Evolutionary conservation across 1,139 yeast species (phyloP).

Genomic region (Kurtzmaniella natalensis): DNA sequence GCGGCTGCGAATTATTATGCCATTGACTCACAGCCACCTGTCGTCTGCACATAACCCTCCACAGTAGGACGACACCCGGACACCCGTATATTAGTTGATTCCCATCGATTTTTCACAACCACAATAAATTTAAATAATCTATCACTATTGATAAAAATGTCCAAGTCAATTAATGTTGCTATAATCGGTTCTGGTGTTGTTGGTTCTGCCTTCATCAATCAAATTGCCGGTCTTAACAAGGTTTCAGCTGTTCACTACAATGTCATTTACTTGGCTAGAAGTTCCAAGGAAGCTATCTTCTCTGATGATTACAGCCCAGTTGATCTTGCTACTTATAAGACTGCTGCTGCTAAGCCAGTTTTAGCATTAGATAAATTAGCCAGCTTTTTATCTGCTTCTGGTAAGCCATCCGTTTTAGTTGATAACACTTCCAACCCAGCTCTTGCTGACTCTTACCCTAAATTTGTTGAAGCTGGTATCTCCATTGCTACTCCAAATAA

Average conservation of each 20-base stretch:
- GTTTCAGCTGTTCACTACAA: conserved; percentile 56
- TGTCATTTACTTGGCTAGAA: conserved; percentile 75
- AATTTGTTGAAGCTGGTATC: conserved; percentile 69
- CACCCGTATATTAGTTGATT: background rate
- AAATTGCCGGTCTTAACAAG: conserved; percentile 61
- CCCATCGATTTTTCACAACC: background rate
- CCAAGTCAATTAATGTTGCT: conserved; percentile 68
- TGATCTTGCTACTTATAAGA: conserved; percentile 56
- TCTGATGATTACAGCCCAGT: conserved; percentile 69
- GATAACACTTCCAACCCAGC: conserved; percentile 89
- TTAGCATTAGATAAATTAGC: conserved; percentile 56
- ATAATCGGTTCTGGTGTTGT: conserved; percentile 92
- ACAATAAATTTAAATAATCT: no score
- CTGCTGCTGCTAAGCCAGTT: conserved; percentile 47
- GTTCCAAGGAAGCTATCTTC: conserved; percentile 60
- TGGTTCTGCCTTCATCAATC: conserved; percentile 74
- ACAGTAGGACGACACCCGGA: no score
- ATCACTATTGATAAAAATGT: no score
- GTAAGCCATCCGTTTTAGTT: conserved; percentile 74
- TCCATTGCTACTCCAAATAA: conserved; percentile 98
- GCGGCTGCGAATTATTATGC: no score
- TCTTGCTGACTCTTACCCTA: conserved; percentile 74
- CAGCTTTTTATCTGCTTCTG: conserved; percentile 58
- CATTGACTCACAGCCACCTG: no score
- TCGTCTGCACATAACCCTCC: no score